These are phyloP conservation scores for Suillus discolor DNA, from an alignment of 768 basidiomycete species.

Conservation along the genomic window DNA sequence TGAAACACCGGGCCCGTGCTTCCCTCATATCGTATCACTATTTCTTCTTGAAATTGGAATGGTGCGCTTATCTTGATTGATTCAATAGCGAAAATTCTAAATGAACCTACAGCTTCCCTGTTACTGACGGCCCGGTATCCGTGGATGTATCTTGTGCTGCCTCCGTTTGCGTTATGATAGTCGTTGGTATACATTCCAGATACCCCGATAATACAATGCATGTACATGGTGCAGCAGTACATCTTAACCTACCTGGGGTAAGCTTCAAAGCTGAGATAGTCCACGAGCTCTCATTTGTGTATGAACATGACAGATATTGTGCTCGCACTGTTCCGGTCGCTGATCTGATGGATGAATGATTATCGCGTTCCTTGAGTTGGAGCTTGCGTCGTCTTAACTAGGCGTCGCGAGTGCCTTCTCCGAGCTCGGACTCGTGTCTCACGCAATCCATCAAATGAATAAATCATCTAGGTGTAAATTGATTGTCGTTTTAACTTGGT, in stretches of 20 bases:
- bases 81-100: neutral
- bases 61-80: constrained; percentile 6
- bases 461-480: neutral
- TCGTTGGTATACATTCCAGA: neutral
- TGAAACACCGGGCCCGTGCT: neutral
- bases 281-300: neutral
- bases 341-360: neutral
- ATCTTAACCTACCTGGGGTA: neutral
- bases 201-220: neutral
- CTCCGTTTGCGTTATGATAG: neutral
- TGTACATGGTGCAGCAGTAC: neutral
- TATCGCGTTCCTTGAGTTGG: neutral
- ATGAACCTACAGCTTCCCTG: neutral
- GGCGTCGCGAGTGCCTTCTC: neutral
- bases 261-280: constrained; percentile 6
- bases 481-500: too few relatives aligned
- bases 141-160: neutral
- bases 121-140: neutral
- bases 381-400: neutral
- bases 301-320: constrained; percentile 2
- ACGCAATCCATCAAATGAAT: constrained; percentile 1
- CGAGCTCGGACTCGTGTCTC: neutral
- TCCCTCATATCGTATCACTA: neutral
- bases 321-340: constrained; percentile 2
- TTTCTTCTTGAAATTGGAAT: constrained; percentile 5